A percentile compares a stretch with the other conserved stretches of the same genome.
Evolutionary conservation across 352 stramenopile species (phyloP).

Genomic region (Phytopythium sindhum): DNA sequence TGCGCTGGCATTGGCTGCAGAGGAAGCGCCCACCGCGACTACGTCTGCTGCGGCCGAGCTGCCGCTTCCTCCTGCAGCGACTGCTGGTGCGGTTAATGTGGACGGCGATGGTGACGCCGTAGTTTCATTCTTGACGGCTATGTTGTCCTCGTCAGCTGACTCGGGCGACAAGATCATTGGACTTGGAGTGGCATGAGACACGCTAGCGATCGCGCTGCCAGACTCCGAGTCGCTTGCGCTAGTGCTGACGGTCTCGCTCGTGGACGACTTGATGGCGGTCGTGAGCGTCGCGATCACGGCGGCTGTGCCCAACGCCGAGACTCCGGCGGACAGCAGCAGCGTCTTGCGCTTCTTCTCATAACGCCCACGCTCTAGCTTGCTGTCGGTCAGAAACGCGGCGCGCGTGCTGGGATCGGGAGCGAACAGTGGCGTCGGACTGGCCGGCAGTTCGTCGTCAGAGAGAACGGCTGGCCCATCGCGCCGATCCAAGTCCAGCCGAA

Average conservation of each 20-base stretch:
- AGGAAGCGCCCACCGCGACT: neutral
- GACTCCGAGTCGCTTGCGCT: neutral
- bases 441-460: slow-evolving; percentile 5
- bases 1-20: neutral
- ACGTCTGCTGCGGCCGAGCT: neutral
- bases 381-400: neutral
- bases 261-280: slow-evolving; percentile 9
- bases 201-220: neutral
- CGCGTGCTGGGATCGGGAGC: neutral
- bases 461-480: neutral
- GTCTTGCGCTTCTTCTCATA: slow-evolving; percentile 7
- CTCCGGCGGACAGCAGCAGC: slow-evolving; percentile 5
- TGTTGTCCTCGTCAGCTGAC: neutral
- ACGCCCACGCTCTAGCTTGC: neutral
- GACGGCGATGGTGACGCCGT: neutral
- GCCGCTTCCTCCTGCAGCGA: neutral
- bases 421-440: slow-evolving; percentile 6
- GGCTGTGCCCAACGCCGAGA: neutral
- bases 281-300: slow-evolving; percentile 6
- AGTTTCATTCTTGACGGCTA: neutral
- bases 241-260: slow-evolving; percentile 2
- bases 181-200: neutral
- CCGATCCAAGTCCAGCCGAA: neutral
- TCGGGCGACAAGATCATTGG: slow-evolving; percentile 3
- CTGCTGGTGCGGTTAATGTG: neutral